Evolutionary conservation across 1,284 basidiomycete species (phyloP).

Genomic region (Cystobasidiaceae sp.): DNA sequence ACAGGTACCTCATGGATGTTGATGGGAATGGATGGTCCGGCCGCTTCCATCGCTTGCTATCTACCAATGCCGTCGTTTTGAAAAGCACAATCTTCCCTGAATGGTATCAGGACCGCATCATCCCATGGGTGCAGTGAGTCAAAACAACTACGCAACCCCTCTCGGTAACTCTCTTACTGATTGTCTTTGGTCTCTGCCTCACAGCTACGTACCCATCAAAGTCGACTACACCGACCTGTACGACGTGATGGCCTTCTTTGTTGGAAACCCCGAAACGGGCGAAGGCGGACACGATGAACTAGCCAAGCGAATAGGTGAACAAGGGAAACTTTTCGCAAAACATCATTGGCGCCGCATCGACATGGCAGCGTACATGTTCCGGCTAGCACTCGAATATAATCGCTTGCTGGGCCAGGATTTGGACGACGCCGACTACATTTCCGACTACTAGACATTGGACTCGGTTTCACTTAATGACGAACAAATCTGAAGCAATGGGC

Average conservation of each 20-base stretch:
- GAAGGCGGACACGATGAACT: conserved; percentile 49
- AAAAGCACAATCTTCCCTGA: conserved; percentile 63
- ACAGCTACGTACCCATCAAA: conserved; percentile 48
- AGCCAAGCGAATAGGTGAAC: conserved; percentile 49
- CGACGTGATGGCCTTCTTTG: conserved; percentile 52
- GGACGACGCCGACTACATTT: conserved; percentile 20
- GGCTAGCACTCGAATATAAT: conserved; percentile 35
- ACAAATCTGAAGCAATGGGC: too few species aligned
- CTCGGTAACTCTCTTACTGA: too few species aligned
- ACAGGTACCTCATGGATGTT: conserved; percentile 51
- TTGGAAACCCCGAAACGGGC: conserved; percentile 47
- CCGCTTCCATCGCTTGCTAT: conserved; percentile 53
- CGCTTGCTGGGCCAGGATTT: conserved; percentile 19
- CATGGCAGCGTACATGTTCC: conserved; percentile 41
- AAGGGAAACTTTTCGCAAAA: conserved; percentile 48
- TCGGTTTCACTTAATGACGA: too few species aligned
- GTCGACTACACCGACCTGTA: conserved; percentile 53
- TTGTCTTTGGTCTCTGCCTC: too few species aligned
- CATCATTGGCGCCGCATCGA: conserved; percentile 50
- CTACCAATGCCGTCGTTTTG: conserved; percentile 59
- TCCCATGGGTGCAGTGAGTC: conserved; percentile 42
- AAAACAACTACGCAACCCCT: too few species aligned
- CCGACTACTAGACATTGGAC: conserved; percentile 5
- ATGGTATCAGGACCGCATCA: conserved; percentile 45
- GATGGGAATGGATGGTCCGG: conserved; percentile 51